Percentiles rank a stretch among this genome's conserved stretches.
phyloP scores from a whole-genome alignment of 495 filamentous ascomycete species.

The Tuber calosporum region DNA sequence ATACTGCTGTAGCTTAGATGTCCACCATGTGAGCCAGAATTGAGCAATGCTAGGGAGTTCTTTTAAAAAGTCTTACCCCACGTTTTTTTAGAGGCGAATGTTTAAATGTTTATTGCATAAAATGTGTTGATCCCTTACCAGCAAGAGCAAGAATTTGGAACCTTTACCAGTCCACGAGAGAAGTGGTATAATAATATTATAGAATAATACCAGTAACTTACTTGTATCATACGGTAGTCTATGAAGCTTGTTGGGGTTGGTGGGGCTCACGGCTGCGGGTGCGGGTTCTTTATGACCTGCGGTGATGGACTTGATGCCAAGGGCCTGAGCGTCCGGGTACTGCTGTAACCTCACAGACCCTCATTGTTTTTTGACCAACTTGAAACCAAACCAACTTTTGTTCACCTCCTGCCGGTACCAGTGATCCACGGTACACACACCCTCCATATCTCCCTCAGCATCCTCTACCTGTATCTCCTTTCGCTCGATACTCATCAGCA shows the following conservation, averaged over 20 bases:
- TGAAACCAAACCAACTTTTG: conserved; percentile 1
- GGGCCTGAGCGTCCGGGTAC: neutral
- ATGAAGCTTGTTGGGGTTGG: neutral
- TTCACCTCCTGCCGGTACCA: neutral
- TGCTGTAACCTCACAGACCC: too few relatives aligned
- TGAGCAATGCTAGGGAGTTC: neutral
- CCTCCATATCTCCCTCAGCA: neutral
- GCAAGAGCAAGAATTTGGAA: neutral
- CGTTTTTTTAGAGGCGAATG: neutral
- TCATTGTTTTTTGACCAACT: neutral
- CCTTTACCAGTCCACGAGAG: neutral
- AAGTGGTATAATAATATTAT: neutral
- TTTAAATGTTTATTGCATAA: neutral
- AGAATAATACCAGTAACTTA: too few relatives aligned
- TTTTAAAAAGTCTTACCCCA: neutral
- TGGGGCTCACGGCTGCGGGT: neutral
- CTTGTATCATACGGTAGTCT: too few relatives aligned
- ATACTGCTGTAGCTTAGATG: neutral
- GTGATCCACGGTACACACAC: neutral
- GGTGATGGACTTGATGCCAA: neutral
- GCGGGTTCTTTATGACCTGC: neutral
- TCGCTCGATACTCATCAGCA: neutral
- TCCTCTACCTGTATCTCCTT: neutral
- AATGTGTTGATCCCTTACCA: neutral
- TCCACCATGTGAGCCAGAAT: neutral